Evolutionary conservation across 768 basidiomycete genomes (phyloP).

Genomic region (Hypsizygus marmoreus): DNA sequence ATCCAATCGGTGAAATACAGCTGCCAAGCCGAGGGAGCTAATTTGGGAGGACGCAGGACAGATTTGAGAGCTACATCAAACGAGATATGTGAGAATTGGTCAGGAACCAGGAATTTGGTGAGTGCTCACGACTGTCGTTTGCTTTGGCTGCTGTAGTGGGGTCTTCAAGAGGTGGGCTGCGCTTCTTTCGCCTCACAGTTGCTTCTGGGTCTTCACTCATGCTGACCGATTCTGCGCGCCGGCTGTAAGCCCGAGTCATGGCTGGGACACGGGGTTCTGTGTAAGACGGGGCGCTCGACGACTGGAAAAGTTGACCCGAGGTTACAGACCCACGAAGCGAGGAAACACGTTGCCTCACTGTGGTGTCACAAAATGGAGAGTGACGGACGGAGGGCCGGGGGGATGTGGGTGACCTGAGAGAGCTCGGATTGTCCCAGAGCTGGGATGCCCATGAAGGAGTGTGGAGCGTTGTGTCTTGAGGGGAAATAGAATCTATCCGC

Average conservation of each 20-base stretch:
- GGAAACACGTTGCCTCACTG: constrained; percentile 41
- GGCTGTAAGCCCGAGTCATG: constrained; percentile 62
- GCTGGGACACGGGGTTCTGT: constrained; percentile 47
- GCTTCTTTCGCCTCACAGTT: constrained; percentile 68
- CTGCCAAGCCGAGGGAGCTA: constrained; percentile 95
- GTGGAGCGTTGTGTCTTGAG: constrained; percentile 58
- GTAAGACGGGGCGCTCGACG: constrained; percentile 69
- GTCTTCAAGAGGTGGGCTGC: constrained; percentile 40
- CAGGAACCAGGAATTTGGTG: constrained; percentile 6
- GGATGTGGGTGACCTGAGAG: constrained; percentile 45
- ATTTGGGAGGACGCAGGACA: constrained; percentile 81
- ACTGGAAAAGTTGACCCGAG: constrained; percentile 59
- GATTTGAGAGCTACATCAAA: constrained; percentile 65
- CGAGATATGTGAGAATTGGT: constrained; percentile 16
- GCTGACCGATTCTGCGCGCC: constrained; percentile 67
- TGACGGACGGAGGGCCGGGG: constrained; percentile 47
- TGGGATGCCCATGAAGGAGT: constrained; percentile 70
- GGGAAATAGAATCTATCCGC: constrained; percentile 58
- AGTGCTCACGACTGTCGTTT: constrained; percentile 48
- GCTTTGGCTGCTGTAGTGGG: constrained; percentile 34
- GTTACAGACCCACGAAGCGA: constrained; percentile 51
- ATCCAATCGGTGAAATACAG: constrained; percentile 97
- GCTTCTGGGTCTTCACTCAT: constrained; percentile 67
- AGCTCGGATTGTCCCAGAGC: constrained; percentile 57
- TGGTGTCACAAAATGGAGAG: constrained; percentile 46